Percentiles rank a stretch among this genome's conserved stretches.
These are phyloP conservation scores for Apiospora koreana DNA, from an alignment of 2,329 filamentous ascomycete species.

Conservation along the genomic window DNA sequence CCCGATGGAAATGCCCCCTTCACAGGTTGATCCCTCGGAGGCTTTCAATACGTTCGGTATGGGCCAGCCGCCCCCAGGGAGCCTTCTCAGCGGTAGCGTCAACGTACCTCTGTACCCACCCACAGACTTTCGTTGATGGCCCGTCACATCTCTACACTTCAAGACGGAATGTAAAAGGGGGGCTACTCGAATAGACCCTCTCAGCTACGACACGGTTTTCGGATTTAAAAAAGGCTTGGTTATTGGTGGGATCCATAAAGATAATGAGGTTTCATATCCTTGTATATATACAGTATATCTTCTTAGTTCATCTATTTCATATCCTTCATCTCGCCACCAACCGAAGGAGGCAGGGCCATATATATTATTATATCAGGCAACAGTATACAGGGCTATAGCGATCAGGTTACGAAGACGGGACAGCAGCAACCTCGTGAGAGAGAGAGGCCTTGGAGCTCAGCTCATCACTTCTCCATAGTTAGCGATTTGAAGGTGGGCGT, in stretches of 20 bases:
- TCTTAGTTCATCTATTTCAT: not conserved
- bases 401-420: not conserved
- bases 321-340: not conserved
- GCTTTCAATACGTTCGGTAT: conserved; percentile 22
- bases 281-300: not conserved
- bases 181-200: not conserved
- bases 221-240: not conserved
- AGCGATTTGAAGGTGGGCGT: not conserved
- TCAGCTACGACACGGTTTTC: not conserved
- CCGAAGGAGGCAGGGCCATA: not conserved
- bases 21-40: conserved; percentile 19
- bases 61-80: conserved; percentile 17
- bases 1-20: conserved; percentile 7
- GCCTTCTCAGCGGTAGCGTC: conserved; percentile 15
- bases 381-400: not conserved
- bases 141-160: not conserved
- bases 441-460: not conserved
- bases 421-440: not conserved
- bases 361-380: not conserved
- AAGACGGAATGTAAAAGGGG: not conserved
- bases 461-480: not conserved
- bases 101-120: conserved; percentile 22
- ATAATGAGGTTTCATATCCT: not conserved
- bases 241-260: not conserved
- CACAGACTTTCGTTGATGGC: conserved; percentile 20